A percentile compares a stretch with the other conserved stretches of the same genome.
These are phyloP conservation scores for Typha latifolia DNA, from an alignment of 176 grass and related monocot genomes.

Conservation along the genomic window DNA sequence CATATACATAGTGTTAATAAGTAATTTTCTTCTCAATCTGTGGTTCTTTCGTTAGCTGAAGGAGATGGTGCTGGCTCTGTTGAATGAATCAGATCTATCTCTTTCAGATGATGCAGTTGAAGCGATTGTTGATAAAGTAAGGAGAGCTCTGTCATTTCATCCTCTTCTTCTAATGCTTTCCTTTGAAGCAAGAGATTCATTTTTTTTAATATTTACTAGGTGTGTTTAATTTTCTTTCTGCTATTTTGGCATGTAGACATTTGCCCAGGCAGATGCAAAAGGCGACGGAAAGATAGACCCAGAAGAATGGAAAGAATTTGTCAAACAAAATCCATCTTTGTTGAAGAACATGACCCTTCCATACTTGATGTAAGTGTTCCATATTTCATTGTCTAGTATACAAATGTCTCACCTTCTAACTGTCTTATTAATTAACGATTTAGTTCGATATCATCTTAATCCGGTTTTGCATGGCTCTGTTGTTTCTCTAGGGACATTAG, in stretches of 20 bases:
- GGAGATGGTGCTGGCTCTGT: slow-evolving; percentile 70
- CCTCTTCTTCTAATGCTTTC: neutral
- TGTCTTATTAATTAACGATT: neutral
- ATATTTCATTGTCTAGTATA: neutral
- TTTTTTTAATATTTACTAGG: neutral
- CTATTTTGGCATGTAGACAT: slow-evolving; percentile 42
- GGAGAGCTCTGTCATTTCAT: neutral
- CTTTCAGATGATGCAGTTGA: slow-evolving; percentile 41
- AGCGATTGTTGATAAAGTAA: slow-evolving; percentile 67
- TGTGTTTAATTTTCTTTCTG: neutral
- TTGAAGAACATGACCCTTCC: slow-evolving; percentile 76
- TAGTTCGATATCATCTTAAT: slow-evolving; percentile 1
- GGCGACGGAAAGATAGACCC: slow-evolving; percentile 75
- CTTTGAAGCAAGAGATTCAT: neutral
- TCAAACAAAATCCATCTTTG: slow-evolving; percentile 51
- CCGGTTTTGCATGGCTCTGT: neutral
- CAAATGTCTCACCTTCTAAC: neutral
- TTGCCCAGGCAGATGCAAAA: slow-evolving; percentile 58
- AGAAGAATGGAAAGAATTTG: slow-evolving; percentile 65
- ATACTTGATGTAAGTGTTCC: slow-evolving; percentile 50
- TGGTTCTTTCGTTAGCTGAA: slow-evolving; percentile 30
- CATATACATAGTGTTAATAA: neutral
- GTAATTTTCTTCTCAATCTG: neutral
- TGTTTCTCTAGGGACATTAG: slow-evolving; percentile 51
- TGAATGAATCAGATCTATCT: slow-evolving; percentile 51